These are phyloP conservation scores for Mycena leptocephala DNA, from an alignment of 768 basidiomycete species.

Conservation along the genomic window DNA sequence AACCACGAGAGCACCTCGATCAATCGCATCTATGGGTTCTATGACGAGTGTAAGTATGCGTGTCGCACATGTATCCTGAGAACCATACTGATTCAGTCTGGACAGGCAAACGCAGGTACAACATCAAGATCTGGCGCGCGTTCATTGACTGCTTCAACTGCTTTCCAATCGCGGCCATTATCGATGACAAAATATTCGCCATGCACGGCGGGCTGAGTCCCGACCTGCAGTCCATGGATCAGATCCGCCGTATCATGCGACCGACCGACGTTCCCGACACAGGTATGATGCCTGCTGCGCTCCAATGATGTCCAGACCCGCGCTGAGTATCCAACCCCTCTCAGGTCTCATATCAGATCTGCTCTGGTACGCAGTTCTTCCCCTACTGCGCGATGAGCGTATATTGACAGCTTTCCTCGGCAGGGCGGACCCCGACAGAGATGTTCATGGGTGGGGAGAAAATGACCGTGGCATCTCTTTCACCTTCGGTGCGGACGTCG, in stretches of 20 bases:
- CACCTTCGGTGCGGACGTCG: conserved; percentile 98
- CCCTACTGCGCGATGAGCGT: neutral
- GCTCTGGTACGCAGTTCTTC: conserved; percentile 82
- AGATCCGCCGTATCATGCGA: conserved; percentile 98
- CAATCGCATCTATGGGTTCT: conserved; percentile 81
- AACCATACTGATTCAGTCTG: conserved; percentile 86
- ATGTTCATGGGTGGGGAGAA: conserved; percentile 99
- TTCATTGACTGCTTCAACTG: conserved; percentile 99
- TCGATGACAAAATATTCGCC: conserved; percentile 99
- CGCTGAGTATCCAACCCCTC: neutral
- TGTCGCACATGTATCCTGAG: neutral
- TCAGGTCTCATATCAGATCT: conserved; percentile 94
- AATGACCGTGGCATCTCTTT: conserved; percentile 99
- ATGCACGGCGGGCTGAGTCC: conserved; percentile 99
- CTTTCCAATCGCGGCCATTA: conserved; percentile 98
- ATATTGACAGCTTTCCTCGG: neutral
- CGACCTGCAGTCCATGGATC: conserved; percentile 98
- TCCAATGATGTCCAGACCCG: too few species aligned
- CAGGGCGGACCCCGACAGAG: conserved; percentile 87
- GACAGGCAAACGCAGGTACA: conserved; percentile 98
- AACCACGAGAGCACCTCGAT: conserved; percentile 92
- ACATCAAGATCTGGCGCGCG: conserved; percentile 99
- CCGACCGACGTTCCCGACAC: conserved; percentile 99
- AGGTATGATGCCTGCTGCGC: conserved; percentile 63
- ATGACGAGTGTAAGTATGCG: conserved; percentile 44